Base-by-base conservation (phyloP, 2,329 filamentous ascomycete genomes). In the Paracorniculantispora psalliotae region DNA sequence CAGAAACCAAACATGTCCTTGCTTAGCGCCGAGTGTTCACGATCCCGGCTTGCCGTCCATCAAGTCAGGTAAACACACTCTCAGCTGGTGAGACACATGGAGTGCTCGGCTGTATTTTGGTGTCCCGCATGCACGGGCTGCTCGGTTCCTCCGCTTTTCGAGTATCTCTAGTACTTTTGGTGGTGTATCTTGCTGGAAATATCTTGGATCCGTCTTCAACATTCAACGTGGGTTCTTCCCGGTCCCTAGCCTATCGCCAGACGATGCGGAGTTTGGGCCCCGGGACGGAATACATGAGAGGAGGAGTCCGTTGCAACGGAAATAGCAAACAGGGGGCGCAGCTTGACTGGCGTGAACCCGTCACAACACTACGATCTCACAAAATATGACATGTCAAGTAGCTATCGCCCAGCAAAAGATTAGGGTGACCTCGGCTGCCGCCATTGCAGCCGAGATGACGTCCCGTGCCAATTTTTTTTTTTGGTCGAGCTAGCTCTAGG, bases 311-410 rank as follows among this genome's bases (percentile, higher is more conserved):
- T 30, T 23, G 15, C 50, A 41, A 12, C 12, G 10, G 28, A 43
- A 28, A 28, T 5, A n/a, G 48, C n/a, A 13, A 23, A 25, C 44
- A 48, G 44, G n/a, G 30, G 47, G 21, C n/a, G 5, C 28, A 26
- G 49, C 7, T 33, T 44, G 51, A 53, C 41, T 43, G 4, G 52
- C 52, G 28, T 26, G 52, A 46, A 35, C 41, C 19, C 28, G 41
- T 47, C 47, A 28, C 41, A 33, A 47, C 26, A 8, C 28, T 46
- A 21, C 41, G 41, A 55, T 55, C 52, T 55, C 23, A 35, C 23
- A 54, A 25, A 55, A 46, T 46, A 41, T 55, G 52, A 55, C 52
- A 46, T 33, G 52, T 55, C 52, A 15, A 55, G n/a, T 33, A n/a
- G 21, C 41, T 26, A 46, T 41, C 39, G 23, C 10, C 33, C 19